Evolutionary conservation across 305 asterid species (phyloP).

Genomic region (Fraxinus angustifolia): DNA sequence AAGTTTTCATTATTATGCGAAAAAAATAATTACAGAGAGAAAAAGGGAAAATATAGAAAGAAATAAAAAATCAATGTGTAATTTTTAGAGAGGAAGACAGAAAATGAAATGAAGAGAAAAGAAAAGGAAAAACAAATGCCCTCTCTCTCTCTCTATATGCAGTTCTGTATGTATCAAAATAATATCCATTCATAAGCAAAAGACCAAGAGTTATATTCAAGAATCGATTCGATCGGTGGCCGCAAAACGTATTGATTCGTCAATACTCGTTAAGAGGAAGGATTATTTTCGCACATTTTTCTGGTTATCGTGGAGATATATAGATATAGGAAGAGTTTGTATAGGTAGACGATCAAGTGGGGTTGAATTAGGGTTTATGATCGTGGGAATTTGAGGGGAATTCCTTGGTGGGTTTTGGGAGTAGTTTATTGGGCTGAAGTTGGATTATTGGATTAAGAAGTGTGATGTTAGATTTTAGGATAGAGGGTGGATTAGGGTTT

Average conservation of each 20-base stretch:
- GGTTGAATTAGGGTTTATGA: slow-evolving; percentile 32
- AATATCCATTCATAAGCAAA: slow-evolving; percentile 24
- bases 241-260: slow-evolving; percentile 24
- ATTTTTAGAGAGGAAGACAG: slow-evolving; percentile 15
- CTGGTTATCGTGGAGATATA: slow-evolving; percentile 17
- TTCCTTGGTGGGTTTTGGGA: slow-evolving; percentile 30
- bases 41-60: slow-evolving; percentile 13
- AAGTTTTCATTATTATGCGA: not conserved
- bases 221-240: slow-evolving; percentile 56
- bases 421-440: slow-evolving; percentile 36
- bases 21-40: not conserved
- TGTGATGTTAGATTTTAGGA: slow-evolving; percentile 76
- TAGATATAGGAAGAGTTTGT: slow-evolving; percentile 19
- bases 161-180: slow-evolving; percentile 32
- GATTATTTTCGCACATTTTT: slow-evolving; percentile 23
- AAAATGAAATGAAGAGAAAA: slow-evolving; percentile 1
- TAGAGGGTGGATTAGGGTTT: slow-evolving; percentile 55
- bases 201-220: slow-evolving; percentile 25
- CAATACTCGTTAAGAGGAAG: slow-evolving; percentile 11
- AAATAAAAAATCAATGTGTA: slow-evolving; percentile 13
- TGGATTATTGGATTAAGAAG: slow-evolving; percentile 34
- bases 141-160: slow-evolving; percentile 26
- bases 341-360: slow-evolving; percentile 55
- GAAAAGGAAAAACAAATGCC: slow-evolving; percentile 11
- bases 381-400: slow-evolving; percentile 23